Percentiles rank a stretch among this genome's conserved stretches.
phyloP scores from a whole-genome alignment of 495 filamentous ascomycete species.

The Pseudevernia furfuracea region DNA sequence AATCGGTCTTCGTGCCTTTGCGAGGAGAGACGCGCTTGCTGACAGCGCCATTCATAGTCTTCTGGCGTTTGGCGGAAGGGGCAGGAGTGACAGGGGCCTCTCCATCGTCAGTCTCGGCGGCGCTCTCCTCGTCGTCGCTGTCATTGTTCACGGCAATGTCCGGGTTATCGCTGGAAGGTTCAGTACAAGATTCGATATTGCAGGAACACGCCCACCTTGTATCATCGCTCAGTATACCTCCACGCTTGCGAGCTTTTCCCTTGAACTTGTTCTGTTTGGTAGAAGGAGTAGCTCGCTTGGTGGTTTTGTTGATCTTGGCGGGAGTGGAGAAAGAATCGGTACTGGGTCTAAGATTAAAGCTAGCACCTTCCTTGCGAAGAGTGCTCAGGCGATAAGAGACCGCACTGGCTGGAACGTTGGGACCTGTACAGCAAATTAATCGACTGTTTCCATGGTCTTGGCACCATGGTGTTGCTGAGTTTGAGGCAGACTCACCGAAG shows the following conservation, averaged over 20 bases:
- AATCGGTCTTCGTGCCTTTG: constrained; percentile 4
- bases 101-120: not conserved
- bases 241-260: not conserved
- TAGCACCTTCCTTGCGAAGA: constrained; percentile 10
- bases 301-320: not conserved
- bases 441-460: not conserved
- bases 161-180: not conserved
- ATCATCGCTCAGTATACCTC: not conserved
- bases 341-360: not conserved
- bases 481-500: constrained; percentile 13
- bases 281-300: not conserved
- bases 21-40: constrained; percentile 17
- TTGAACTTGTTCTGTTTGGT: not conserved
- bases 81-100: not conserved
- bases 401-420: constrained; percentile 3
- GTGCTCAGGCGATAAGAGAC: constrained; percentile 3
- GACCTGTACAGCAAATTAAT: not conserved
- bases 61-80: not conserved
- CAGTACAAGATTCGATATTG: not conserved
- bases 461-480: not conserved
- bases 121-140: not conserved
- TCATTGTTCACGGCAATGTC: not conserved
- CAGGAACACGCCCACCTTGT: not conserved
- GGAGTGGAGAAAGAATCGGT: not conserved
- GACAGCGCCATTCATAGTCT: constrained; percentile 4